Evolutionary conservation across 805 yeast genomes (phyloP).

Genomic region (Vanderwaltozyma verrucispora): DNA sequence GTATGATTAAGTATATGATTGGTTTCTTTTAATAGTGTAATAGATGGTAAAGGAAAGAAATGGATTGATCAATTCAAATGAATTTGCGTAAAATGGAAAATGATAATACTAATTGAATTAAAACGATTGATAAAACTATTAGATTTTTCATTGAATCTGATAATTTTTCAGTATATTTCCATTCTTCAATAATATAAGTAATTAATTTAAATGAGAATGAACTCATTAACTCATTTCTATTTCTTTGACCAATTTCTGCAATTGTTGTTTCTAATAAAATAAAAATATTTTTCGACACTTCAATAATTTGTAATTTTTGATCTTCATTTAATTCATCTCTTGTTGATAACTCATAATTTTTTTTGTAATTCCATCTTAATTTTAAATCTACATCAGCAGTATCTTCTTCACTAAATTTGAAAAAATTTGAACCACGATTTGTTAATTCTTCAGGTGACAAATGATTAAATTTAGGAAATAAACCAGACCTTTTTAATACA

Average conservation of each 20-base stretch:
- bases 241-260: conserved; percentile 57
- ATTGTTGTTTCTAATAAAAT: conserved; percentile 50
- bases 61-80: no score
- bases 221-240: conserved; percentile 44
- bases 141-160: conserved; percentile 3
- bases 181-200: conserved; percentile 26
- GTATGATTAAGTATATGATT: no score
- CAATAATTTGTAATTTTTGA: conserved; percentile 60
- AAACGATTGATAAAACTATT: conserved; percentile 3
- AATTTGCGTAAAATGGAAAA: conserved; percentile 6
- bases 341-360: conserved; percentile 69
- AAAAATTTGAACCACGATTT: conserved; percentile 57
- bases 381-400: conserved; percentile 14
- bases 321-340: conserved; percentile 58
- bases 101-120: conserved; percentile 6
- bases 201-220: conserved; percentile 44
- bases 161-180: conserved; percentile 21
- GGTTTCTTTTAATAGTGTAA: no score
- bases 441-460: conserved; percentile 54
- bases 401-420: conserved; percentile 38
- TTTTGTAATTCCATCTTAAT: conserved; percentile 56
- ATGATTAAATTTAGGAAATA: conserved; percentile 67
- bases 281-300: conserved; percentile 58
- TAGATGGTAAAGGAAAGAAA: no score
- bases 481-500: conserved; percentile 52